These are phyloP conservation scores for Primulina huaijiensis DNA, from an alignment of 257 asterid species.

Conservation along the genomic window DNA sequence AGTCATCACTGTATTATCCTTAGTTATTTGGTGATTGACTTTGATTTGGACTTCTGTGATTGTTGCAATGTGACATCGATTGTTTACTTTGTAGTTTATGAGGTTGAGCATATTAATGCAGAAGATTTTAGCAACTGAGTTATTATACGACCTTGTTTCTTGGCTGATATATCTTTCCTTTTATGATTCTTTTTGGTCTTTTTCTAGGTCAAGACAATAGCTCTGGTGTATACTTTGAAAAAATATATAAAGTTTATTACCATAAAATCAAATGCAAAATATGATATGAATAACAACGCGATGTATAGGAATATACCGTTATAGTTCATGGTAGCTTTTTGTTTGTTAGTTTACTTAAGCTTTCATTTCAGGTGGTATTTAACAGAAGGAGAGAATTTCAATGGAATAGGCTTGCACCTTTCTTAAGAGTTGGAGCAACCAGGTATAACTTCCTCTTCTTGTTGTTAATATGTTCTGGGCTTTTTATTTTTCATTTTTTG, in stretches of 20 bases:
- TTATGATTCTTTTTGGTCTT: neutral
- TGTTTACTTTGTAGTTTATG: neutral
- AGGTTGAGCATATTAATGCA: neutral
- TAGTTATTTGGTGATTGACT: slow-evolving; percentile 5
- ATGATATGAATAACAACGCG: slow-evolving; percentile 1
- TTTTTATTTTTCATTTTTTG: no score
- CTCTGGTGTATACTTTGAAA: slow-evolving; percentile 3
- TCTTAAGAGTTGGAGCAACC: slow-evolving; percentile 72
- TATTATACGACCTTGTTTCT: neutral
- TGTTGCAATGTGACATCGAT: neutral
- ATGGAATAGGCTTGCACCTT: slow-evolving; percentile 76
- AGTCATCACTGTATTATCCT: neutral
- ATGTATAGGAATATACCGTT: neutral
- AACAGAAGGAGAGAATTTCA: slow-evolving; percentile 82
- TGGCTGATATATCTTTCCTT: slow-evolving; percentile 1
- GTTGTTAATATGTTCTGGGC: no score
- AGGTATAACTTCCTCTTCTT: slow-evolving; percentile 36
- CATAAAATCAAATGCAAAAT: slow-evolving; percentile 7
- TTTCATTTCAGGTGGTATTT: slow-evolving; percentile 63
- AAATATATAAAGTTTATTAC: slow-evolving; percentile 5
- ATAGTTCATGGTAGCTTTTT: slow-evolving; percentile 8
- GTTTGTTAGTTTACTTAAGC: slow-evolving; percentile 18
- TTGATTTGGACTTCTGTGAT: neutral
- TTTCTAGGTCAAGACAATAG: slow-evolving; percentile 6
- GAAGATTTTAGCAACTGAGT: neutral